Base-by-base conservation (phyloP, 2,329 filamentous ascomycete genomes). In the Coleophoma crateriformis region DNA sequence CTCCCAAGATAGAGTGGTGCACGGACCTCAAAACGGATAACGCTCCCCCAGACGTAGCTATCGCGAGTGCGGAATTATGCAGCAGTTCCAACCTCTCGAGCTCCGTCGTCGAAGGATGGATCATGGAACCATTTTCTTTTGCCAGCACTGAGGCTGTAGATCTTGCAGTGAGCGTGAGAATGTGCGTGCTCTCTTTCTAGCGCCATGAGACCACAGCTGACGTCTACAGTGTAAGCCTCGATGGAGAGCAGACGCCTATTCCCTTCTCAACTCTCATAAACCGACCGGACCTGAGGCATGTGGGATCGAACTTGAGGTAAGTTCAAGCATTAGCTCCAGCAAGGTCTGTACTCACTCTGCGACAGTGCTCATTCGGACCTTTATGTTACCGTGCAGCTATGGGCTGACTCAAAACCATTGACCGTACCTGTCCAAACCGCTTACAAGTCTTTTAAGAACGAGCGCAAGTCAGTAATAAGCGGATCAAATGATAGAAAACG, bases 51-150 rank as follows among this genome's bases (percentile, higher is more conserved):
- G 27, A 42, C 19, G 6, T 42, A 42, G 40, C 7, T 42, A 19
- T 19, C 15, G 40, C 20, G n/a, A n/a, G 7, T 27, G 27, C 27
- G 27, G 27, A 27, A 27, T 10, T 2, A 27, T 10, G 27, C 27
- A 27, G 27, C 27, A 27, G 27, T 27, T 27, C 27, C 27, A 27
- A 27, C 27, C 27, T 27, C 27, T 27, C 27, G 27, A 27, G 27
- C 27, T 27, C 27, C 27, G 3, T 27, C 27, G 8, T 27, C 27
- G 46, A 50, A 62, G 59, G 45, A 64, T 62, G 61, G 59, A 57
- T 51, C 40, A 96, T 96, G 90, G 94, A 99, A 71, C 87, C 91
- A 47, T 96, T 96, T 70, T 95, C 91, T 32, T 97, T 97, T 73
- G 91, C 90, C 58, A 89, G 85, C 64, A 96, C 94, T 52, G 87